Percentiles rank a stretch among this genome's conserved stretches.
phyloP scores from a whole-genome alignment of 2,329 filamentous ascomycete genomes.

The Cladophialophora chaetospira region DNA sequence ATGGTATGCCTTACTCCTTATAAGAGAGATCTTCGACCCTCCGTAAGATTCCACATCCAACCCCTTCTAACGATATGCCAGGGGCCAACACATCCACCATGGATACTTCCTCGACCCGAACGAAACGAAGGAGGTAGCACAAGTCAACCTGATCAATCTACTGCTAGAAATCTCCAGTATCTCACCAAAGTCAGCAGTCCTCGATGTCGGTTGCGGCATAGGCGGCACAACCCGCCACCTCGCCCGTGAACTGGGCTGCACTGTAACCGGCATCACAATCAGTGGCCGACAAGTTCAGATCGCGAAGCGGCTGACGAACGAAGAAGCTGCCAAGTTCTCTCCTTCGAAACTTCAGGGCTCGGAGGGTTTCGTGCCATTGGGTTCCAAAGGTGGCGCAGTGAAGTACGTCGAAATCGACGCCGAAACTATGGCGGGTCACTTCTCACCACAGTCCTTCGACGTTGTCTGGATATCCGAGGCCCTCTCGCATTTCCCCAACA shows the following conservation, averaged over 20 bases:
- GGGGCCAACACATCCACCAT: slow-evolving; percentile 66
- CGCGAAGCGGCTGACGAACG: slow-evolving; percentile 53
- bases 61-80: slow-evolving; percentile 32
- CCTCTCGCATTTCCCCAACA: slow-evolving; percentile 62
- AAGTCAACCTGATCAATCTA: slow-evolving; percentile 59
- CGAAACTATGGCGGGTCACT: slow-evolving; percentile 61
- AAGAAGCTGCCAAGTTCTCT: slow-evolving; percentile 27
- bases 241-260: slow-evolving; percentile 54
- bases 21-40: too few species aligned
- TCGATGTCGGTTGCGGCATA: slow-evolving; percentile 64
- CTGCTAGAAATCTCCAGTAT: slow-evolving; percentile 54
- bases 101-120: slow-evolving; percentile 57
- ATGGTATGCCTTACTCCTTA: slow-evolving; percentile 54
- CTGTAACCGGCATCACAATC: slow-evolving; percentile 63
- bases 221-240: slow-evolving; percentile 62
- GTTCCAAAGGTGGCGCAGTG: slow-evolving; percentile 47
- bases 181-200: slow-evolving; percentile 42
- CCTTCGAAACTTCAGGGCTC: too few species aligned
- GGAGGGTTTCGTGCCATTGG: slow-evolving; percentile 43
- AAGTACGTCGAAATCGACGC: slow-evolving; percentile 62
- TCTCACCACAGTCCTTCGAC: slow-evolving; percentile 52
- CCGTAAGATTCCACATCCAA: too few species aligned
- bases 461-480: slow-evolving; percentile 65
- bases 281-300: slow-evolving; percentile 62
- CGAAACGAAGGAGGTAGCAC: slow-evolving; percentile 61